Evolutionary conservation across 2,329 filamentous ascomycete species (phyloP).

Genomic region (Sclerotinia sclerotiorum): DNA sequence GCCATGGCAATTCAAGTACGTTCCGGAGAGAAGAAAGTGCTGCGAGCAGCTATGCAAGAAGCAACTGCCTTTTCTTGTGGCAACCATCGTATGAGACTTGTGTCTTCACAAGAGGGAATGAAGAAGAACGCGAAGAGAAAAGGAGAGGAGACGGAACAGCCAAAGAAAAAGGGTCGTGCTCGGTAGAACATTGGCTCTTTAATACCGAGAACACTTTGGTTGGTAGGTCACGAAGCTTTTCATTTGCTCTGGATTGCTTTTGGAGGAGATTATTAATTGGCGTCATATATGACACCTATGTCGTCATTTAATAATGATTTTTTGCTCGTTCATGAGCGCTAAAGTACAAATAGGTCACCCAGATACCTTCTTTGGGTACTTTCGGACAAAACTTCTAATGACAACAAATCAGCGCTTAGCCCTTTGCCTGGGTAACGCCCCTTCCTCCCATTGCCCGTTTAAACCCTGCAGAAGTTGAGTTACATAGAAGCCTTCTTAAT

Average conservation of each 20-base stretch:
- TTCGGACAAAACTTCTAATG: slow-evolving; percentile 31
- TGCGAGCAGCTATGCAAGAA: slow-evolving; percentile 49
- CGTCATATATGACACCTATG: slow-evolving; percentile 7
- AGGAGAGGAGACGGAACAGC: slow-evolving; percentile 25
- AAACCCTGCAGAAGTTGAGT: slow-evolving; percentile 33
- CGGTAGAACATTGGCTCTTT: slow-evolving; percentile 19
- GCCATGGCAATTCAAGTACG: slow-evolving; percentile 61
- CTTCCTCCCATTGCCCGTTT: slow-evolving; percentile 29
- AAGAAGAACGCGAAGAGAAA: slow-evolving; percentile 29
- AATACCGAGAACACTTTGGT: slow-evolving; percentile 5
- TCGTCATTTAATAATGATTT: slow-evolving; percentile 31
- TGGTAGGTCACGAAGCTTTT: slow-evolving; percentile 27
- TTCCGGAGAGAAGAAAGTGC: slow-evolving; percentile 62
- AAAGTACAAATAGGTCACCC: slow-evolving; percentile 38
- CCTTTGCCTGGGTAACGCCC: slow-evolving; percentile 39
- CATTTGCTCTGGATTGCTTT: slow-evolving; percentile 18
- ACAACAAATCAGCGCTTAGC: slow-evolving; percentile 33
- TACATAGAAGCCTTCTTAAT: slow-evolving; percentile 30
- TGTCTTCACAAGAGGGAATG: background rate
- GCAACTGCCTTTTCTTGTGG: slow-evolving; percentile 37
- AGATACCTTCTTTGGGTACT: slow-evolving; percentile 24
- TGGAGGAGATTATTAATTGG: slow-evolving; percentile 19
- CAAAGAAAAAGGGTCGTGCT: slow-evolving; percentile 32
- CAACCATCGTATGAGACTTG: slow-evolving; percentile 41
- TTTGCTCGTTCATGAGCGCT: slow-evolving; percentile 29